phyloP scores from a whole-genome alignment of 768 basidiomycete genomes.

The Mycena polygramma region DNA sequence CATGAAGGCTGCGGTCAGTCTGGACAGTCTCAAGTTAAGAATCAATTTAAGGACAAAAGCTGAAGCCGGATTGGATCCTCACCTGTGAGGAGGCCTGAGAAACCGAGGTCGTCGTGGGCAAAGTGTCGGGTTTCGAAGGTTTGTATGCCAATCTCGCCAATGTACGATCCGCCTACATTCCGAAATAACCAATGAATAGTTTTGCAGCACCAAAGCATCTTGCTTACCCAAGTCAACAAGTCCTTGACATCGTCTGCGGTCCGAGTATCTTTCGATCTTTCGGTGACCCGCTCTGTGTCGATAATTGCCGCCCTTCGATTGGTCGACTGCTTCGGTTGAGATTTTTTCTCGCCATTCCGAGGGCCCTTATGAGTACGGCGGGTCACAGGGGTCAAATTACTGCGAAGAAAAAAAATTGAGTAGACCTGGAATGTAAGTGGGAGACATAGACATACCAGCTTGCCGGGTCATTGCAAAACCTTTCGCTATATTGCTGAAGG shows the following conservation, averaged over 20 bases:
- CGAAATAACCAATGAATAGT: no score
- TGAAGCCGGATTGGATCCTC: background rate
- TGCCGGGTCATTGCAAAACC: conserved; percentile 18
- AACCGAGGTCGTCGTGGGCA: background rate
- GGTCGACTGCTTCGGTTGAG: conserved; percentile 3
- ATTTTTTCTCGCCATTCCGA: conserved; percentile 14
- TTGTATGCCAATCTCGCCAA: conserved; percentile 8
- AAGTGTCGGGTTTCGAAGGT: conserved; percentile 1
- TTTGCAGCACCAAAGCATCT: conserved; percentile 11
- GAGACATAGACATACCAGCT: conserved; percentile 2
- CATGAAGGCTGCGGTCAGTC: background rate
- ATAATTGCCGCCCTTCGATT: conserved; percentile 19
- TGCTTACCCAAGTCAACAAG: background rate
- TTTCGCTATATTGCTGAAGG: conserved; percentile 12
- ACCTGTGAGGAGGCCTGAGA: conserved; percentile 1
- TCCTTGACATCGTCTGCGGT: conserved; percentile 20
- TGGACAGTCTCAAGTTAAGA: background rate
- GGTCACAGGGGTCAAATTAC: conserved; percentile 1
- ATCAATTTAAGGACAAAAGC: conserved; percentile 10
- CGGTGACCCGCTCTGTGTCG: conserved; percentile 17
- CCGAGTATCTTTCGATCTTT: conserved; percentile 29
- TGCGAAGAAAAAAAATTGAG: conserved; percentile 1
- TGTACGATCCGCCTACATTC: conserved; percentile 18
- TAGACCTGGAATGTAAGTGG: background rate
- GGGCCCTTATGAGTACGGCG: conserved; percentile 30